These are phyloP conservation scores for Wallemia hederae DNA, from an alignment of 1,284 basidiomycete genomes.

Conservation along the genomic window DNA sequence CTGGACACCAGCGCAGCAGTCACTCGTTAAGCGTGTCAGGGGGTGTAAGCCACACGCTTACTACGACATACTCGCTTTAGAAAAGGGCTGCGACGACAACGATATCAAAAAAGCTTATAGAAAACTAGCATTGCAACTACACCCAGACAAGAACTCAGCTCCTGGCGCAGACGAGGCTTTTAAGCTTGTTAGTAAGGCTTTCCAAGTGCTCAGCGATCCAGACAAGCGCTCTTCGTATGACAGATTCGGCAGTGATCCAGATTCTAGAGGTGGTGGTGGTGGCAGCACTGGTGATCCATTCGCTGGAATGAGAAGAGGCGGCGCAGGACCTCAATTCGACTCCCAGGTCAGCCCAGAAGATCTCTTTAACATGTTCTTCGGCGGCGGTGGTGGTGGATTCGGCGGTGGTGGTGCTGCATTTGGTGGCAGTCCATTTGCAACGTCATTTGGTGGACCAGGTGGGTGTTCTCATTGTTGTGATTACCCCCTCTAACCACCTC, in stretches of 20 bases:
- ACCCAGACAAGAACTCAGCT: slow-evolving; percentile 93
- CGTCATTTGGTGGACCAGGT: background rate
- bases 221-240: slow-evolving; percentile 80
- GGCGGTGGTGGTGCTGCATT: background rate
- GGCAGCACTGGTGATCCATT: slow-evolving; percentile 32
- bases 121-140: slow-evolving; percentile 76
- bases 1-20: background rate
- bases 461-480: background rate
- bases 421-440: background rate
- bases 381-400: slow-evolving; percentile 25
- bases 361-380: slow-evolving; percentile 97
- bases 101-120: slow-evolving; percentile 94
- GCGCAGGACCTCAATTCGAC: slow-evolving; percentile 23
- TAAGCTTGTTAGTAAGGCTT: slow-evolving; percentile 97
- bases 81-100: slow-evolving; percentile 55
- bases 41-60: background rate
- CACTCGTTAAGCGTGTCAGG: background rate
- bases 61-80: slow-evolving; percentile 18
- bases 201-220: slow-evolving; percentile 73
- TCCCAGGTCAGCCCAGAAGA: slow-evolving; percentile 83
- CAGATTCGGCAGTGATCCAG: slow-evolving; percentile 54
- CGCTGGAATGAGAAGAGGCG: slow-evolving; percentile 18
- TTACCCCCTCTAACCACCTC: background rate
- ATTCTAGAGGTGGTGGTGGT: slow-evolving; percentile 35
- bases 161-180: slow-evolving; percentile 97